phyloP scores from a whole-genome alignment of 2,329 filamentous ascomycete species.

The Cladosporium sp. region DNA sequence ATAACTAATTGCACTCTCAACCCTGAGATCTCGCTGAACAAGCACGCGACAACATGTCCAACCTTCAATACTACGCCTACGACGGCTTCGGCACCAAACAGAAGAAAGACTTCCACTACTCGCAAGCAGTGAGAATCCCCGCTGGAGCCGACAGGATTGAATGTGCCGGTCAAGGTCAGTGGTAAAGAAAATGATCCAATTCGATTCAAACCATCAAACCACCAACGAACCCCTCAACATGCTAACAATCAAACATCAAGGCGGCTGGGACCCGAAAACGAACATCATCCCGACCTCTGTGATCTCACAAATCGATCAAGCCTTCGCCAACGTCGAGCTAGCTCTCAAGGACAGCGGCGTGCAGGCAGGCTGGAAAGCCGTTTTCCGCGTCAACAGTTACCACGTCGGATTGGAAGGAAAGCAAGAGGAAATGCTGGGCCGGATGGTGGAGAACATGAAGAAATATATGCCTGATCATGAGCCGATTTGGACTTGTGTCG shows the following conservation, averaged over 20 bases:
- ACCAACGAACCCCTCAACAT: not conserved
- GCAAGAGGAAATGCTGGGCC: slow-evolving; percentile 26
- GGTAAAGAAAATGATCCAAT: not conserved
- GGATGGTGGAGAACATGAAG: slow-evolving; percentile 46
- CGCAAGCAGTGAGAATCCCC: slow-evolving; percentile 31
- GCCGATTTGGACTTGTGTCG: slow-evolving; percentile 53
- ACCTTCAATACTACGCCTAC: slow-evolving; percentile 40
- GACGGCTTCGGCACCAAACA: slow-evolving; percentile 35
- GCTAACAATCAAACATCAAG: too few species aligned
- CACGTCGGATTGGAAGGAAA: slow-evolving; percentile 17
- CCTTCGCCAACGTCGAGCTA: slow-evolving; percentile 55
- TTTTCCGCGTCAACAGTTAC: slow-evolving; percentile 35
- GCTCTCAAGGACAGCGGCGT: slow-evolving; percentile 51
- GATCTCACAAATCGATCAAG: slow-evolving; percentile 34
- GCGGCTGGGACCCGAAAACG: slow-evolving; percentile 32
- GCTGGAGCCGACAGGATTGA: slow-evolving; percentile 33
- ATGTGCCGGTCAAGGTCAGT: slow-evolving; percentile 34
- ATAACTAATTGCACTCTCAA: too few species aligned
- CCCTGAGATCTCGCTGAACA: too few species aligned
- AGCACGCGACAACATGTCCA: slow-evolving; percentile 34
- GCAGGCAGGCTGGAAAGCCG: slow-evolving; percentile 51
- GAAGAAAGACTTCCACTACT: slow-evolving; percentile 30
- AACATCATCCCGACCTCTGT: slow-evolving; percentile 19
- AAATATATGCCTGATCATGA: slow-evolving; percentile 51
- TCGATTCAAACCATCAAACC: not conserved